phyloP scores from a whole-genome alignment of 1,139 yeast species.

The Geotrichum klebahnii region DNA sequence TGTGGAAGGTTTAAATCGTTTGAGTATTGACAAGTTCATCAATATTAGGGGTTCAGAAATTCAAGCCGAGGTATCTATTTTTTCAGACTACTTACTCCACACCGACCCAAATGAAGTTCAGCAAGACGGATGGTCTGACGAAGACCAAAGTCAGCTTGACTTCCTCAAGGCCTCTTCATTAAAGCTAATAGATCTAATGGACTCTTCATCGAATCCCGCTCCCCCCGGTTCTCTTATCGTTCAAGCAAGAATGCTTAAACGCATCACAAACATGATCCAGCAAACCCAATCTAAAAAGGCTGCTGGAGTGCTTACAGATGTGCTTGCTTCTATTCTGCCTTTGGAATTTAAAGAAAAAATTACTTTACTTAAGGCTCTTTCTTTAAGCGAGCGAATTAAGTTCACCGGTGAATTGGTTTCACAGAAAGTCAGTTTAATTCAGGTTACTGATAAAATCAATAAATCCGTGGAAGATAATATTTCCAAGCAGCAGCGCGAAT shows the following conservation, averaged over 20 bases:
- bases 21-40: conserved; percentile 21
- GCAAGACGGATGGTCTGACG: conserved; percentile 12
- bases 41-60: conserved; percentile 19
- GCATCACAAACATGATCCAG: conserved; percentile 12
- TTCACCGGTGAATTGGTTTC: conserved; percentile 31
- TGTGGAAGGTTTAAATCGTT: conserved; percentile 30
- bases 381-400: conserved; percentile 31
- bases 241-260: conserved; percentile 10
- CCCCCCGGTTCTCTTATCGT: conserved; percentile 11
- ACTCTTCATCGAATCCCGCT: background rate
- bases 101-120: background rate
- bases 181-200: conserved; percentile 12
- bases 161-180: conserved; percentile 14
- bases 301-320: conserved; percentile 38
- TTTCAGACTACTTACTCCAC: background rate
- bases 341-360: conserved; percentile 35
- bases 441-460: conserved; percentile 29
- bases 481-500: conserved; percentile 32
- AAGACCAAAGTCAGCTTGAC: conserved; percentile 12
- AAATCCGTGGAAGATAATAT: conserved; percentile 26
- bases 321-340: conserved; percentile 40
- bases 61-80: conserved; percentile 18
- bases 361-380: conserved; percentile 32
- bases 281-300: conserved; percentile 26
- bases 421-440: conserved; percentile 23